phyloP scores from a whole-genome alignment of 305 asterid genomes.

The Solanum hybrid region DNA sequence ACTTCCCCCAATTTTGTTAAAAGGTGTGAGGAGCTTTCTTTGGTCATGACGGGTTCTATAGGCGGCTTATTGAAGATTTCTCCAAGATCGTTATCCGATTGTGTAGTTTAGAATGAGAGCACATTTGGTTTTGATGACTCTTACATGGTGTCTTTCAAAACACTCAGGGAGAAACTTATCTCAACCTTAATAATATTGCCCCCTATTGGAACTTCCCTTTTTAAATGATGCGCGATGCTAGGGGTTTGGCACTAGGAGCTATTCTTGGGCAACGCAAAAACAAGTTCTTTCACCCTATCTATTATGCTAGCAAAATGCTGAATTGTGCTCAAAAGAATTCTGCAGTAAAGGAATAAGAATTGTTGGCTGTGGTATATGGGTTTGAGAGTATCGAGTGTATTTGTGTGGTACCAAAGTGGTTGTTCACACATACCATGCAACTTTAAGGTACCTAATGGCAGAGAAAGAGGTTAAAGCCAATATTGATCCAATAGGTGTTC shows the following conservation, averaged over 20 bases:
- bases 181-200: not conserved
- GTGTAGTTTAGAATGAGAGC: not conserved
- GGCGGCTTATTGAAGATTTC: not conserved
- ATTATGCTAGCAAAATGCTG: not conserved
- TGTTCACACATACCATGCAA: not conserved
- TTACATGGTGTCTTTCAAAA: not conserved
- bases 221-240: not conserved
- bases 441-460: not conserved
- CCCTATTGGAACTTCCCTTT: not conserved
- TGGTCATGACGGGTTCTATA: not conserved
- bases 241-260: not conserved
- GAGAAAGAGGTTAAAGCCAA: not conserved
- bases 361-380: not conserved
- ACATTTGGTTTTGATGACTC: not conserved
- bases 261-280: not conserved
- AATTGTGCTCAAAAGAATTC: not conserved
- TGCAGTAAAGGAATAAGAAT: not conserved
- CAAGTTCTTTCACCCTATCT: not conserved
- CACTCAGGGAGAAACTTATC: not conserved
- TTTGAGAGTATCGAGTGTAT: not conserved
- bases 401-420: not conserved
- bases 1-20: not conserved
- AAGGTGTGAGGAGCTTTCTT: not conserved
- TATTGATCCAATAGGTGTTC: not conserved
- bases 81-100: not conserved